Conservation (phyloP, 176 grass and related monocot species). For the Saccharum officinarum region DNA sequence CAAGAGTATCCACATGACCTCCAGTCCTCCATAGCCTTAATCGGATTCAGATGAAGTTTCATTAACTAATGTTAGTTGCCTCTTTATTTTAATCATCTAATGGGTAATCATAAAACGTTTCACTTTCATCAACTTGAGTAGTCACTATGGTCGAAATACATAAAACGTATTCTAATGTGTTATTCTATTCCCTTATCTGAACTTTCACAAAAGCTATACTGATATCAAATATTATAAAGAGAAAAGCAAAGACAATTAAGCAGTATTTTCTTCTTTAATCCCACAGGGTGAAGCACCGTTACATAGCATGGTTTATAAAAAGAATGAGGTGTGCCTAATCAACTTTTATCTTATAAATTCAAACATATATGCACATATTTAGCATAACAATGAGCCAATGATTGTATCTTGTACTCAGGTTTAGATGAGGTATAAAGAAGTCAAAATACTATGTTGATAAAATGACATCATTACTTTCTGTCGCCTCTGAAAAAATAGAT, state of each 20-base stretch:
- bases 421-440: background rate
- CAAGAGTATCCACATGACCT: background rate
- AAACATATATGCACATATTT: background rate
- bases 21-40: background rate
- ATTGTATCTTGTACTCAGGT: background rate
- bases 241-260: background rate
- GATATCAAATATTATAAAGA: background rate
- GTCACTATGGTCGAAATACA: background rate
- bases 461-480: background rate
- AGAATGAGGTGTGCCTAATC: background rate
- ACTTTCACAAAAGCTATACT: background rate
- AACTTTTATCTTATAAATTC: background rate
- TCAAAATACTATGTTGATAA: background rate
- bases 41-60: background rate
- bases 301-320: background rate
- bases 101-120: background rate
- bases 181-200: background rate
- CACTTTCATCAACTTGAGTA: background rate
- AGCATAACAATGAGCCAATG: background rate
- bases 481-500: background rate
- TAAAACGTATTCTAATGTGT: background rate
- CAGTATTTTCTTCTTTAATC: background rate
- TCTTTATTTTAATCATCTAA: background rate
- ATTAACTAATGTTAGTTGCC: background rate
- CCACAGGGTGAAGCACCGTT: background rate